These are phyloP conservation scores for Tolypocladium tundrense DNA, from an alignment of 2,329 filamentous ascomycete species.

Conservation along the genomic window DNA sequence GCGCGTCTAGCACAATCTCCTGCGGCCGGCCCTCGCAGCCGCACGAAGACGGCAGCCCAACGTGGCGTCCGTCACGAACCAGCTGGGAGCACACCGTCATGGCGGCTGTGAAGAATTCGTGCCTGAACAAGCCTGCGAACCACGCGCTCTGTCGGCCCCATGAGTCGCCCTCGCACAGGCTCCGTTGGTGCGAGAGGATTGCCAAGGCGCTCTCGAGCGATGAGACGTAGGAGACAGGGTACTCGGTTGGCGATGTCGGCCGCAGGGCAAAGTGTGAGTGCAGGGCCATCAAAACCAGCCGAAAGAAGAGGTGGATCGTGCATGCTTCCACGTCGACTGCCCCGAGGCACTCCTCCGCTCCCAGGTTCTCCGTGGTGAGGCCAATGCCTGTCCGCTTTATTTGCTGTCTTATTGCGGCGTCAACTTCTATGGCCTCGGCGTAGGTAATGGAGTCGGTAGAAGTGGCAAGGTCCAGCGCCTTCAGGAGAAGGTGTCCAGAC, in stretches of 20 bases:
- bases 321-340: not conserved
- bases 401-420: not conserved
- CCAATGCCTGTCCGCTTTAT: not conserved
- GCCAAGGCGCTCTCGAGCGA: not conserved
- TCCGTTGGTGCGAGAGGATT: not conserved
- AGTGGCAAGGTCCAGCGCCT: not conserved
- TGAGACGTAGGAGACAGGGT: not conserved
- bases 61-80: not conserved
- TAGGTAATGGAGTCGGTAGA: not conserved
- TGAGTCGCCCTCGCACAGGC: not conserved
- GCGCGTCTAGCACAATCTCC: not conserved
- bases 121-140: not conserved
- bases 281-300: not conserved
- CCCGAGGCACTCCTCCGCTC: not conserved
- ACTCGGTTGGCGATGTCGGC: not conserved
- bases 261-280: not conserved
- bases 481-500: not conserved
- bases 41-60: not conserved
- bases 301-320: not conserved
- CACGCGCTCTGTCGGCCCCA: not conserved
- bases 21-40: not conserved
- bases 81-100: not conserved
- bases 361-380: not conserved
- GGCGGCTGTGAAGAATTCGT: not conserved
- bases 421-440: not conserved